Evolutionary conservation across 176 grass and related monocot species (phyloP).

Genomic region (Paspalum vaginatum): DNA sequence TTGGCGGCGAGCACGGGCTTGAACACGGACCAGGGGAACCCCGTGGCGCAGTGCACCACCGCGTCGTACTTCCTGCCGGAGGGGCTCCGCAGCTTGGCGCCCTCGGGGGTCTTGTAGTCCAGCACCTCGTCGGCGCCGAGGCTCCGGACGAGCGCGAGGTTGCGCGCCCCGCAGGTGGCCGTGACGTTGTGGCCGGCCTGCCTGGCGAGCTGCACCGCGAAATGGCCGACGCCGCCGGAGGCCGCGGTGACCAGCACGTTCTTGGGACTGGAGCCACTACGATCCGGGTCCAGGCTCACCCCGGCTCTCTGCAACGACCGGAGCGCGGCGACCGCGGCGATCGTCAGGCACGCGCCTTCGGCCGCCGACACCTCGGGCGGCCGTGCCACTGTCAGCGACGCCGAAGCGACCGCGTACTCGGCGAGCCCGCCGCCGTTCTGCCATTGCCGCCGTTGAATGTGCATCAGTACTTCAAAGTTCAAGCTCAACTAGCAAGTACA

Average conservation of each 20-base stretch:
- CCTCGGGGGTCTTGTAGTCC: slow-evolving; percentile 72
- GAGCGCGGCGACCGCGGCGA: slow-evolving; percentile 54
- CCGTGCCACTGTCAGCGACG: slow-evolving; percentile 38
- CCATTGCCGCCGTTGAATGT: background rate
- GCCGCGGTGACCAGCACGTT: slow-evolving; percentile 79
- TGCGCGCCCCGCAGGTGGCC: slow-evolving; percentile 77
- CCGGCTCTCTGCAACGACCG: slow-evolving; percentile 55
- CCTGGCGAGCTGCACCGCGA: slow-evolving; percentile 77
- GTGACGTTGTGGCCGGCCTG: slow-evolving; percentile 63
- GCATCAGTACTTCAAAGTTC: background rate
- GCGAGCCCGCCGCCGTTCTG: slow-evolving; percentile 28
- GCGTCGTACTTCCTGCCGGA: slow-evolving; percentile 59
- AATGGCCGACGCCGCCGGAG: slow-evolving; percentile 79
- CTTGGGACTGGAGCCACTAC: background rate
- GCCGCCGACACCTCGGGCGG: slow-evolving; percentile 58
- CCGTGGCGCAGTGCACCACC: slow-evolving; percentile 67
- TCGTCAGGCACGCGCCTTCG: slow-evolving; percentile 56
- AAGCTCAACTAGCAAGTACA: background rate
- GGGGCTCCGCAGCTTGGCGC: slow-evolving; percentile 63
- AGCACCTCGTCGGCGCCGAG: slow-evolving; percentile 70
- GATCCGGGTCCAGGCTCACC: slow-evolving; percentile 9
- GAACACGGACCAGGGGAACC: slow-evolving; percentile 58
- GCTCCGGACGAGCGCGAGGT: slow-evolving; percentile 47
- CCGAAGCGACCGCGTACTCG: slow-evolving; percentile 57
- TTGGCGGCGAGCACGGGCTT: slow-evolving; percentile 43